Conservation (phyloP, 1,284 basidiomycete species). For the Leccinum subrobustum region DNA sequence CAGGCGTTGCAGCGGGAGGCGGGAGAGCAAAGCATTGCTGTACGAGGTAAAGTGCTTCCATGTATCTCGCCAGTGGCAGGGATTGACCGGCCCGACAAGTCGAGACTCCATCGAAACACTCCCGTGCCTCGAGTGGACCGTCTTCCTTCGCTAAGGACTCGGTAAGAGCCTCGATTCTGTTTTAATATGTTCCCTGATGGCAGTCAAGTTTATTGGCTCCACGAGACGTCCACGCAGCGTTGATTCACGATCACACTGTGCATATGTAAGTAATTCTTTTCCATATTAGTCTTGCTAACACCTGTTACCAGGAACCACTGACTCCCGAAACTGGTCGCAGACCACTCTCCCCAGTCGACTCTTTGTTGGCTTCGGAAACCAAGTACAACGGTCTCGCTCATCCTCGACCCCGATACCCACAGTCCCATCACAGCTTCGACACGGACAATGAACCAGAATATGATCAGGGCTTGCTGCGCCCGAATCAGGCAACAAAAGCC, state of each 20-base stretch:
- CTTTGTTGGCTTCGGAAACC: slow-evolving; percentile 41
- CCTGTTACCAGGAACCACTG: slow-evolving; percentile 47
- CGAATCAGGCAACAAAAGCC: slow-evolving; percentile 54
- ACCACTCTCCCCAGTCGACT: slow-evolving; percentile 58
- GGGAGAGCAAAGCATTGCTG: slow-evolving; percentile 62
- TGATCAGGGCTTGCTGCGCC: slow-evolving; percentile 34
- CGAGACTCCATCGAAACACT: slow-evolving; percentile 41
- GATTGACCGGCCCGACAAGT: slow-evolving; percentile 28
- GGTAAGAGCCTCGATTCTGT: slow-evolving; percentile 23
- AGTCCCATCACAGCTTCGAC: slow-evolving; percentile 46
- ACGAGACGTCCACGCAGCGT: slow-evolving; percentile 33
- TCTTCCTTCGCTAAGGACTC: slow-evolving; percentile 40
- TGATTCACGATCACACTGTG: slow-evolving; percentile 34
- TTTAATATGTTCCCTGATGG: slow-evolving; percentile 10
- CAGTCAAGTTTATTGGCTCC: slow-evolving; percentile 22
- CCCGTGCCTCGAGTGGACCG: slow-evolving; percentile 42
- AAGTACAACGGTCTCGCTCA: slow-evolving; percentile 43
- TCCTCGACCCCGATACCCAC: slow-evolving; percentile 38
- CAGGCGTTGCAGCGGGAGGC: slow-evolving; percentile 69
- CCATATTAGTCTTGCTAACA: slow-evolving; percentile 9
- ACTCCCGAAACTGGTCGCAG: slow-evolving; percentile 59
- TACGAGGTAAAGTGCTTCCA: slow-evolving; percentile 36
- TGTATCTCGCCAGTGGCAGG: background rate
- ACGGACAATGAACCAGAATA: slow-evolving; percentile 43
- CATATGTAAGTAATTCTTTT: slow-evolving; percentile 41